Evolutionary conservation across 2,329 filamentous ascomycete species (phyloP).

Genomic region (Truncatella angustata): DNA sequence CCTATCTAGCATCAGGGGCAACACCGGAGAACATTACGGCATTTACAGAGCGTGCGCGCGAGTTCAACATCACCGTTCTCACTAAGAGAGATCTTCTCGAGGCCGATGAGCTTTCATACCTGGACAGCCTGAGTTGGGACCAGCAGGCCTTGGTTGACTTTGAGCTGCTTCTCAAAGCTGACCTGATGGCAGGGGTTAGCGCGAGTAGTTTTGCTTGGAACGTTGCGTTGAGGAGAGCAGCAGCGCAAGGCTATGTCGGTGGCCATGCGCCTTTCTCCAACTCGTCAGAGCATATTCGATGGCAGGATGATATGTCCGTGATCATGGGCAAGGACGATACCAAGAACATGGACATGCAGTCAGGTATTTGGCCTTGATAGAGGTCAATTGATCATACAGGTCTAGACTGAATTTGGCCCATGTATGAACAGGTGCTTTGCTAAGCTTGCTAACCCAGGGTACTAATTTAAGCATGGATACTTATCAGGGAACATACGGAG

Average conservation of each 20-base stretch:
- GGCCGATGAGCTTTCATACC: constrained; percentile 27
- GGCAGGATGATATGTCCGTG: constrained; percentile 20
- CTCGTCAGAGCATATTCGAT: constrained; percentile 20
- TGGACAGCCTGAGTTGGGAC: constrained; percentile 42
- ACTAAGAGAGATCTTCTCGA: constrained; percentile 42
- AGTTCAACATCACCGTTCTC: constrained; percentile 36
- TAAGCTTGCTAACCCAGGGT: too few species aligned
- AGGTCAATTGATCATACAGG: neutral
- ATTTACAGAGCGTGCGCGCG: constrained; percentile 35
- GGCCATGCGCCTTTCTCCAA: neutral
- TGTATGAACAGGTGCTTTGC: too few species aligned
- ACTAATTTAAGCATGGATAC: too few species aligned
- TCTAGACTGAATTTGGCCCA: too few species aligned
- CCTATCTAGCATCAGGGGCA: constrained; percentile 44
- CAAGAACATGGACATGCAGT: constrained; percentile 10
- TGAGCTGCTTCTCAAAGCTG: constrained; percentile 44
- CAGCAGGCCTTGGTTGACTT: constrained; percentile 51
- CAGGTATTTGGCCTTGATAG: constrained; percentile 11
- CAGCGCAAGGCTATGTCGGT: constrained; percentile 20
- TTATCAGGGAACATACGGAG: too few species aligned
- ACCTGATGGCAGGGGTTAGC: constrained; percentile 41
- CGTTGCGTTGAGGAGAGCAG: constrained; percentile 38
- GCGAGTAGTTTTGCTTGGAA: constrained; percentile 47
- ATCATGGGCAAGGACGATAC: constrained; percentile 7
- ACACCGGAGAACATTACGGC: constrained; percentile 29